A percentile compares a stretch with the other conserved stretches of the same genome.
These are phyloP conservation scores for Gnetum montanum DNA, from an alignment of 75 land plant genomes.

Conservation along the genomic window DNA sequence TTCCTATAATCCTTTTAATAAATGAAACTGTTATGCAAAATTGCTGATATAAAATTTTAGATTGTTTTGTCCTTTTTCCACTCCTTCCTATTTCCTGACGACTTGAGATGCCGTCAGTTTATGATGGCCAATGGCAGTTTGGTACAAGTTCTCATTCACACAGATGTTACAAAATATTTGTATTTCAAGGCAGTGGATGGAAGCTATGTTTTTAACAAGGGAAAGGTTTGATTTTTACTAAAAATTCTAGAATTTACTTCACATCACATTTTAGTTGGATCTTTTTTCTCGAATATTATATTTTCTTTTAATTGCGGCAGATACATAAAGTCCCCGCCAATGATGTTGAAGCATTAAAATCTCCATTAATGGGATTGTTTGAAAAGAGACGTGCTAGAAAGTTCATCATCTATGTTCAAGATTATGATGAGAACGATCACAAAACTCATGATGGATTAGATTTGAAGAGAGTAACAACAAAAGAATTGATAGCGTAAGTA, in stretches of 20 bases:
- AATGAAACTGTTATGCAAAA: too few species aligned
- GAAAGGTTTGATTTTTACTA: constrained; percentile 65
- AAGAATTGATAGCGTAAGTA: constrained; percentile 81
- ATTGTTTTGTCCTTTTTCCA: too few species aligned
- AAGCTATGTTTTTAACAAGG: constrained; percentile 62
- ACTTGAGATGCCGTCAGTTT: too few species aligned
- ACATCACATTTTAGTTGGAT: not conserved
- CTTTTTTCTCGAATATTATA: not conserved
- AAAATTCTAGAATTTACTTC: too few species aligned
- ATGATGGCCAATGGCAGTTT: constrained; percentile 75
- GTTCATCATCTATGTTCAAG: constrained; percentile 87
- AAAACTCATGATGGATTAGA: constrained; percentile 92
- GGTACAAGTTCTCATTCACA: constrained; percentile 61
- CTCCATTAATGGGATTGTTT: constrained; percentile 86
- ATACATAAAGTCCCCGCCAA: constrained; percentile 88
- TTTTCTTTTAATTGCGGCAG: constrained; percentile 23
- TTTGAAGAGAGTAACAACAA: constrained; percentile 60
- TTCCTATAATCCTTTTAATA: too few species aligned
- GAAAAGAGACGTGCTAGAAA: constrained; percentile 93
- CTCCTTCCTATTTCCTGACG: too few species aligned
- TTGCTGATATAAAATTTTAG: too few species aligned
- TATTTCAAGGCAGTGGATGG: constrained; percentile 68
- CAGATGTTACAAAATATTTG: constrained; percentile 65
- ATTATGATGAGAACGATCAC: constrained; percentile 79
- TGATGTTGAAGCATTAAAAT: constrained; percentile 91